Base-by-base conservation (phyloP, 2,329 filamentous ascomycete species). In the Falciphora oryzae region DNA sequence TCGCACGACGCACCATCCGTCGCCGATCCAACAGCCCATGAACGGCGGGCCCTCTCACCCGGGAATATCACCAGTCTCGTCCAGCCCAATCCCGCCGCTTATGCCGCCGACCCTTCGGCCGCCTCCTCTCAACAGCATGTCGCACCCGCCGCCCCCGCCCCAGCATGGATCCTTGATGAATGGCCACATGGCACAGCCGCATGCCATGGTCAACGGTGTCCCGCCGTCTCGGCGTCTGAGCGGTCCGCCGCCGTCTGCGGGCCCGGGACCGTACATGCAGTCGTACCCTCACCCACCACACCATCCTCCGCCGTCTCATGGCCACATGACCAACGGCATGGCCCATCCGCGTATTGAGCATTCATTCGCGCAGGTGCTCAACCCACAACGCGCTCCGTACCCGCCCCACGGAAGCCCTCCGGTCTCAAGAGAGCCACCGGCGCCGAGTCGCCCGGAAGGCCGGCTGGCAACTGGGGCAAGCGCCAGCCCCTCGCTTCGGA, bases 401-500 rank as follows among this genome's bases (percentile, higher is more conserved):
- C 69, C 80, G 61, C 74, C 75, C 44, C 78, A 81, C 61, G 75
- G 74, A 61, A 84, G 81, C 64, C 66, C 71, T 25, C 70, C 70
- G 60, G 61, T 64, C 11, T 67, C 70, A 70, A 63, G 44, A 25
- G 28, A 56, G 57, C 73, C 75, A 32, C 53, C 72, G n/a, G 62
- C 64, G 29, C 68, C 61, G 70, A 69, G 58, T 59, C 58, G 28
- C 25, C 61, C 61, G 11, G 81, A 84, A 61, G 73, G 67, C 27
- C 78, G 83, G 61, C 79, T 82, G 38, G 77, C 82, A 35, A 84
- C 83, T 62, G 89, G 89, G n/a, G 90, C 90, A 4, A 93, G 90
- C 71, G 89, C 90, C 22, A 93, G 88, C 71, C 89, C 90, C 14
- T 92, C 90, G 13, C 75, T 93, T 67, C 85, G 88, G 70, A 93